Percentiles rank a stretch among this genome's conserved stretches.
phyloP scores from a whole-genome alignment of 139 green algal species.

The Desmodesmus armatus region DNA sequence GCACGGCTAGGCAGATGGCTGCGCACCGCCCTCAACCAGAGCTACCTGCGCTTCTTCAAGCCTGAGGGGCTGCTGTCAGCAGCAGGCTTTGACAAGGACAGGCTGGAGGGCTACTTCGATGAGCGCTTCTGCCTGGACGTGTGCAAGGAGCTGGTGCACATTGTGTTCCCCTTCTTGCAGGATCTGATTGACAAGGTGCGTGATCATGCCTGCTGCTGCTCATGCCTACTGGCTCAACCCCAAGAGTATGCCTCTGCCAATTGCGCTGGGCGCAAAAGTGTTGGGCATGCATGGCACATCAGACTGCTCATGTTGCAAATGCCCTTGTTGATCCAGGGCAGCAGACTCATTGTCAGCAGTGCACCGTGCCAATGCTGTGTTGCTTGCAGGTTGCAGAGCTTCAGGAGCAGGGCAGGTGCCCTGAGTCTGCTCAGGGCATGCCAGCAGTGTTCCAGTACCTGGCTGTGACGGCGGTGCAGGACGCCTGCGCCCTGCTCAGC shows the following conservation, averaged over 20 bases:
- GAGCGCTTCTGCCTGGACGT: conserved; percentile 7
- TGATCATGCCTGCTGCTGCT: no score
- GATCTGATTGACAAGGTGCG: no score
- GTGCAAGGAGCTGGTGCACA: neutral
- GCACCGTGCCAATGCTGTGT: no score
- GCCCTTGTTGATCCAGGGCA: no score
- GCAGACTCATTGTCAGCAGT: no score
- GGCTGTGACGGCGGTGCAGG: neutral
- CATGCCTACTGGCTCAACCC: no score
- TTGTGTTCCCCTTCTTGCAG: conserved; percentile 6
- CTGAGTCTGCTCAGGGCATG: neutral
- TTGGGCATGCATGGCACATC: no score
- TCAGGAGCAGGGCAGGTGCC: no score
- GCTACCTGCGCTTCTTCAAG: conserved; percentile 41
- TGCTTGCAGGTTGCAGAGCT: no score
- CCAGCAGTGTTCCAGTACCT: neutral
- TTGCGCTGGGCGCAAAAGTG: no score
- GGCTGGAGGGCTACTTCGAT: neutral
- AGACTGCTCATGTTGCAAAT: no score
- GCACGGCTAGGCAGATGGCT: conserved; percentile 31
- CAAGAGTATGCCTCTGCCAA: no score
- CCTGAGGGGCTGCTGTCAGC: conserved; percentile 22
- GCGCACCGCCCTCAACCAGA: neutral
- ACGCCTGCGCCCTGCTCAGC: conserved; percentile 16
- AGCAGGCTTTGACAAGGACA: neutral